Percentiles rank a stretch among this genome's conserved stretches.
These are phyloP conservation scores for Punica granatum DNA, from an alignment of 345 rosid species.

Conservation along the genomic window DNA sequence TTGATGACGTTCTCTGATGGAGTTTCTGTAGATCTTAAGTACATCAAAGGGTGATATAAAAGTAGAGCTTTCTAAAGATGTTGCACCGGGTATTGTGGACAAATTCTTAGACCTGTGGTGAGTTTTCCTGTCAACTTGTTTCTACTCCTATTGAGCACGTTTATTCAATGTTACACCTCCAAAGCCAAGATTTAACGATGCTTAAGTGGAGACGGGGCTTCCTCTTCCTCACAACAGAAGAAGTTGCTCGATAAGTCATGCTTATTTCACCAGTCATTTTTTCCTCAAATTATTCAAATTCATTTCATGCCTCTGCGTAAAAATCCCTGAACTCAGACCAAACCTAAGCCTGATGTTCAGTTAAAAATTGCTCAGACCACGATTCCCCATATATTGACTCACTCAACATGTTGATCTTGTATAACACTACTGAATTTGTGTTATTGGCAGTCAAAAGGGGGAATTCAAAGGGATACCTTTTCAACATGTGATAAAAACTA, in stretches of 20 bases:
- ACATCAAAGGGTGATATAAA: constrained; percentile 62
- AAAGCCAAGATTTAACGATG: background rate
- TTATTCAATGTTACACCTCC: background rate
- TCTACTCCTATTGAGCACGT: background rate
- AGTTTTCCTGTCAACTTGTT: constrained; percentile 8
- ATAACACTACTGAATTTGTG: constrained; percentile 3
- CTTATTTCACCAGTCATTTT: background rate
- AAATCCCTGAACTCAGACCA: background rate
- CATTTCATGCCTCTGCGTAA: background rate
- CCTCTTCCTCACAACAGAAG: background rate
- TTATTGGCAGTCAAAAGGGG: constrained; percentile 57
- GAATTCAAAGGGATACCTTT: constrained; percentile 72
- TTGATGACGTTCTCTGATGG: background rate
- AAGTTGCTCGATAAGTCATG: background rate
- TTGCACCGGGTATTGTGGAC: constrained; percentile 59
- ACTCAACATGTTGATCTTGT: background rate
- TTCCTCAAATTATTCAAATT: background rate
- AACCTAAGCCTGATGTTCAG: background rate
- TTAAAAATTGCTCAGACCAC: background rate
- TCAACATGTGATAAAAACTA: constrained; percentile 65
- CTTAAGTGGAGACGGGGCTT: background rate
- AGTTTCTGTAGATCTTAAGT: constrained; percentile 40
- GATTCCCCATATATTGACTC: background rate
- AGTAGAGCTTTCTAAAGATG: constrained; percentile 60
- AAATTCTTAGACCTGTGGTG: constrained; percentile 58